phyloP scores from a whole-genome alignment of 208 protist species.

The Herpetomonas samuelpessoai region DNA sequence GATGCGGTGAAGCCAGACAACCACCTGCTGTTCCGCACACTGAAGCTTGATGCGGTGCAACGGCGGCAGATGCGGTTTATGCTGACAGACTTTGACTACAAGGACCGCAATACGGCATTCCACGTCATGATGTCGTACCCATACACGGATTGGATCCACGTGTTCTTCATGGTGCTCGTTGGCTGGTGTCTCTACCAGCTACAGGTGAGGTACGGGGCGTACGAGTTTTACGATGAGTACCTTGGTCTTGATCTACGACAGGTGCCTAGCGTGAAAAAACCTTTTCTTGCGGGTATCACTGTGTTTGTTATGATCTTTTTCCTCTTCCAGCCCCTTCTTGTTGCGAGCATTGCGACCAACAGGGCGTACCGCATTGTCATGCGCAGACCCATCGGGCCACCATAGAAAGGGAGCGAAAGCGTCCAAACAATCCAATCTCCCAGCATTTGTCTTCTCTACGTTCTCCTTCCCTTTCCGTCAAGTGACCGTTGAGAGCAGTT shows the following conservation, averaged over 20 bases:
- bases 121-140: conserved; percentile 92
- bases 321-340: conserved; percentile 73
- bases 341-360: conserved; percentile 82
- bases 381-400: conserved; percentile 78
- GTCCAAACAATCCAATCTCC: no score
- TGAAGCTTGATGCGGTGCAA: conserved; percentile 78
- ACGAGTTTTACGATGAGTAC: conserved; percentile 89
- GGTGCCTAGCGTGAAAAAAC: conserved; percentile 71
- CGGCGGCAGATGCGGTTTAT: conserved; percentile 82
- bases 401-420: conserved; percentile 21
- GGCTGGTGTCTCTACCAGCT: conserved; percentile 70
- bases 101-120: conserved; percentile 70
- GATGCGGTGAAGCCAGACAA: conserved; percentile 48
- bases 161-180: conserved; percentile 76
- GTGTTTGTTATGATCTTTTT: conserved; percentile 71
- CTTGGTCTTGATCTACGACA: conserved; percentile 81
- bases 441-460: no score
- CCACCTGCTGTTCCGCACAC: conserved; percentile 52
- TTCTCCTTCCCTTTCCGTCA: no score
- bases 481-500: no score
- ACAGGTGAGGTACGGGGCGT: conserved; percentile 58
- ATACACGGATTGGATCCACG: conserved; percentile 86
- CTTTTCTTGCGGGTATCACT: conserved; percentile 59
- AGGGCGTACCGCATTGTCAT: conserved; percentile 79
- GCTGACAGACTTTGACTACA: conserved; percentile 84